Percentiles rank a stretch among this genome's conserved stretches.
phyloP scores from a whole-genome alignment of 2,329 filamentous ascomycete genomes.

The Aschersonia sp. region DNA sequence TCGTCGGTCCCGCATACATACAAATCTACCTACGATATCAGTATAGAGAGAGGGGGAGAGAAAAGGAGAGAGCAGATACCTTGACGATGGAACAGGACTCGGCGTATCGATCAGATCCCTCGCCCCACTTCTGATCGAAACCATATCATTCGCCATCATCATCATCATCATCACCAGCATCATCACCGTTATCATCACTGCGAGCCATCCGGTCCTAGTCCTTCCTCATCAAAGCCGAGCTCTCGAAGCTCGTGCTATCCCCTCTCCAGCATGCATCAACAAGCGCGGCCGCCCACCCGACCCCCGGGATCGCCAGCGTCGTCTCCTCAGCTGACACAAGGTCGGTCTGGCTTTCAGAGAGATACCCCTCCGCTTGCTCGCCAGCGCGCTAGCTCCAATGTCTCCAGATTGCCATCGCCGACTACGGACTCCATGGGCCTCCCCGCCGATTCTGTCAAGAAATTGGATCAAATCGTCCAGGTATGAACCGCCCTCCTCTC shows the following conservation, averaged over 20 bases:
- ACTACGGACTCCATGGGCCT: conserved; percentile 33
- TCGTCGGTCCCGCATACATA: not conserved
- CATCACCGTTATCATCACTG: not conserved
- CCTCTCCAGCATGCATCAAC: conserved; percentile 62
- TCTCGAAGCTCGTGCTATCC: conserved; percentile 3
- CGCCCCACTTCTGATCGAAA: not conserved
- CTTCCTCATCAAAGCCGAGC: conserved; percentile 1
- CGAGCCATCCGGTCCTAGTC: not conserved
- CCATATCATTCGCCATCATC: not conserved
- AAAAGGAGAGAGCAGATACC: not conserved
- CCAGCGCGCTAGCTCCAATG: conserved; percentile 28
- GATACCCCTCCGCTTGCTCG: conserved; percentile 35
- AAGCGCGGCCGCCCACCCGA: conserved; percentile 61
- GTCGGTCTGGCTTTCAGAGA: conserved; percentile 60
- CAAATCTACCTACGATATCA: not conserved
- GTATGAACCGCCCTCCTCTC: conserved; percentile 26
- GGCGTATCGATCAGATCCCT: not conserved
- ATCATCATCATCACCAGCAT: no score
- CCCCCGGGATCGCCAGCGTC: conserved; percentile 54
- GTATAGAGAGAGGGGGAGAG: not conserved
- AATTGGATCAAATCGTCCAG: conserved; percentile 88
- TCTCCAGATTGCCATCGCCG: conserved; percentile 25
- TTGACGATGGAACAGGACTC: conserved; percentile 5
- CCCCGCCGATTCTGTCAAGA: conserved; percentile 54
- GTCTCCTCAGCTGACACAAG: conserved; percentile 49